Base-by-base conservation (phyloP, 495 filamentous ascomycete genomes). In the Aspergillus sclerotiicarbonarius region DNA sequence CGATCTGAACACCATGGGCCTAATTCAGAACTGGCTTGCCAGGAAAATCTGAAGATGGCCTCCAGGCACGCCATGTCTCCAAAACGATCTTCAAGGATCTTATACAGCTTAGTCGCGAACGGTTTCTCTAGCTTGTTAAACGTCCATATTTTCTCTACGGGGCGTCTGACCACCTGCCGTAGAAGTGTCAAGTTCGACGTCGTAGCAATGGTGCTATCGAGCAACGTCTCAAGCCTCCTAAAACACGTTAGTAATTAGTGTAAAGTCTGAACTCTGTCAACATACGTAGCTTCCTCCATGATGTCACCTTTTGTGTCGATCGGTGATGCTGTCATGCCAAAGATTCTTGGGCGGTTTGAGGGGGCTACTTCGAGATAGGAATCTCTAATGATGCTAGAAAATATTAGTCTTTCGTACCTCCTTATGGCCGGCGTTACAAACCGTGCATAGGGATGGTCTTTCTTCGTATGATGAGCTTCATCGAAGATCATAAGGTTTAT, bases 251-350 rank as follows among this genome's bases (percentile, higher is more conserved):
- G 57, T 37, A 7, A n/a, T n/a, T n/a, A n/a, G n/a, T n/a, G n/a
- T n/a, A n/a, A n/a, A n/a, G n/a, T n/a, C 3, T 31, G 15, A 19
- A 5, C 1, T 5, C 31, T 25, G 12, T 33, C 5, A 18, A 68
- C 73, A 58, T 71, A 86, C 82, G 62, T 68, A 16, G 91, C 91
- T 54, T 88, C 89, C 41, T 84, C 74, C 19, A 82, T 73, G 21
- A 90, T 81, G 63, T 94, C 84, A 0, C 80, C 78, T 62, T 88
- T 86, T 3, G 88, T 85, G 75, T 98, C 93, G n/a, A 98, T 87
- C 2, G 94, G 94, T 9, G 93, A 97, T 15, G 94, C 94, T 8
- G 94, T 99, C 93, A 99, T 96, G 16, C 93, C 94, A 64, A 99
- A 90, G 20, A 99, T 85, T 55, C 87, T 87, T 13, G 94, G 95